Percentiles rank a stretch among this genome's conserved stretches.
These are phyloP conservation scores for Boletellus emodensis DNA, from an alignment of 768 basidiomycete species.

Conservation along the genomic window DNA sequence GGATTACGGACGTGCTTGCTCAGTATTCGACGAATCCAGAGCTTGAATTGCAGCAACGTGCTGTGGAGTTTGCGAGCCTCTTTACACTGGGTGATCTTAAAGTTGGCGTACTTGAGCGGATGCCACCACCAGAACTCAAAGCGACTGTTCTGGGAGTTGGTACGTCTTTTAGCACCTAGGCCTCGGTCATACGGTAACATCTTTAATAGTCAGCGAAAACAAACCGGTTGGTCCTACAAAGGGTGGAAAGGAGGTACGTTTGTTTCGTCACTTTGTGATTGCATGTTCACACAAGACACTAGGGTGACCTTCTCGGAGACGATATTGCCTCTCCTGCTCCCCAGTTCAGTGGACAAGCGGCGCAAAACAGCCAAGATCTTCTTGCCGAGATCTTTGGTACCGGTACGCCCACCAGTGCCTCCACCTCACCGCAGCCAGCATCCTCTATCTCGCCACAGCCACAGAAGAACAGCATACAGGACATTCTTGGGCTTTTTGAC, in stretches of 20 bases:
- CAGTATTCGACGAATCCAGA: conserved; percentile 85
- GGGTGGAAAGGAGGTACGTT: conserved; percentile 64
- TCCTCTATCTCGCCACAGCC: conserved; percentile 42
- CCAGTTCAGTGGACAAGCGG: conserved; percentile 39
- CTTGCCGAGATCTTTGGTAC: conserved; percentile 90
- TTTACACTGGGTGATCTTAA: conserved; percentile 73
- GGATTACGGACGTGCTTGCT: conserved; percentile 74
- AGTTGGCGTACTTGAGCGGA: conserved; percentile 88
- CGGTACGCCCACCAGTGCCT: conserved; percentile 28
- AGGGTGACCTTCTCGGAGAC: conserved; percentile 80
- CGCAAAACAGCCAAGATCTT: conserved; percentile 75
- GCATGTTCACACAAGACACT: conserved; percentile 5
- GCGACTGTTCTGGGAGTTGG: conserved; percentile 94
- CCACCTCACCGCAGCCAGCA: conserved; percentile 30
- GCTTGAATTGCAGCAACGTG: conserved; percentile 92
- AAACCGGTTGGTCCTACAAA: conserved; percentile 92
- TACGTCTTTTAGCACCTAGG: conserved; percentile 34
- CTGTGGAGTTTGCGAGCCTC: conserved; percentile 89
- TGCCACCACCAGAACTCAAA: conserved; percentile 98
- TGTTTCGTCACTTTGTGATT: neutral
- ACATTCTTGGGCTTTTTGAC: conserved; percentile 89
- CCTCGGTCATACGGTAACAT: neutral
- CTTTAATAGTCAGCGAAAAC: conserved; percentile 78
- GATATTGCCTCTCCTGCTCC: conserved; percentile 49
- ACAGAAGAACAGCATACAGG: conserved; percentile 66